Conservation (phyloP, 805 yeast genomes). For the Candida boidinii region DNA sequence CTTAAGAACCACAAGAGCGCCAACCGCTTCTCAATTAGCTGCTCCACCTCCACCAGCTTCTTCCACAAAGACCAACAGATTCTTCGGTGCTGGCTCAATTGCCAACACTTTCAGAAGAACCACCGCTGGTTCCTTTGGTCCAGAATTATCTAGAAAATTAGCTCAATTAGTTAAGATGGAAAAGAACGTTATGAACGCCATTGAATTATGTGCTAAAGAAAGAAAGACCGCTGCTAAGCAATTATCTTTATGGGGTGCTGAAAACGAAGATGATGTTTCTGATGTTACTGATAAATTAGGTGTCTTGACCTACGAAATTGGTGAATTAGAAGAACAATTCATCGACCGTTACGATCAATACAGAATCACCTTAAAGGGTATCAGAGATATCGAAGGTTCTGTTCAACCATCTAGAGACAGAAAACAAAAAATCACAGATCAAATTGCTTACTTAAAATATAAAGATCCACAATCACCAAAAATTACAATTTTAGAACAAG, state of each 20-base stretch:
- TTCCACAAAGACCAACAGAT: constrained; percentile 71
- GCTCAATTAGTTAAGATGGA: constrained; percentile 72
- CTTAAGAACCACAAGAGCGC: constrained; percentile 89
- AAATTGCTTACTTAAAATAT: constrained; percentile 76
- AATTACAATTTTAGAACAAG: constrained; percentile 77
- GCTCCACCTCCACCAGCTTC: constrained; percentile 95
- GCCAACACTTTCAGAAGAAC: constrained; percentile 44
- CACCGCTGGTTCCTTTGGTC: constrained; percentile 74
- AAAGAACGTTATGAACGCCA: constrained; percentile 71
- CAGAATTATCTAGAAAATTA: constrained; percentile 69
- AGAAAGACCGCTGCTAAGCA: constrained; percentile 78
- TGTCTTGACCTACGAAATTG: constrained; percentile 72
- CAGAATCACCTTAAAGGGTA: constrained; percentile 71
- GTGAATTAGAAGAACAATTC: constrained; percentile 82
- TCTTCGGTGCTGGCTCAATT: constrained; percentile 78
- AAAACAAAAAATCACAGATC: constrained; percentile 77
- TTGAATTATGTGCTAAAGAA: constrained; percentile 70
- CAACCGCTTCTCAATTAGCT: constrained; percentile 92
- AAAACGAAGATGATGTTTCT: constrained; percentile 75
- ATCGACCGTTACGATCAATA: constrained; percentile 82
- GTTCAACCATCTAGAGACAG: constrained; percentile 86
- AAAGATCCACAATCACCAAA: constrained; percentile 82
- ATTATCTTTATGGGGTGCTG: constrained; percentile 80
- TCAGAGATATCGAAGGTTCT: constrained; percentile 79
- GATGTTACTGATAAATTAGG: constrained; percentile 86